A percentile compares a stretch with the other conserved stretches of the same genome.
Conservation (phyloP, 345 rosid species). For the Euphorbia lathyris region DNA sequence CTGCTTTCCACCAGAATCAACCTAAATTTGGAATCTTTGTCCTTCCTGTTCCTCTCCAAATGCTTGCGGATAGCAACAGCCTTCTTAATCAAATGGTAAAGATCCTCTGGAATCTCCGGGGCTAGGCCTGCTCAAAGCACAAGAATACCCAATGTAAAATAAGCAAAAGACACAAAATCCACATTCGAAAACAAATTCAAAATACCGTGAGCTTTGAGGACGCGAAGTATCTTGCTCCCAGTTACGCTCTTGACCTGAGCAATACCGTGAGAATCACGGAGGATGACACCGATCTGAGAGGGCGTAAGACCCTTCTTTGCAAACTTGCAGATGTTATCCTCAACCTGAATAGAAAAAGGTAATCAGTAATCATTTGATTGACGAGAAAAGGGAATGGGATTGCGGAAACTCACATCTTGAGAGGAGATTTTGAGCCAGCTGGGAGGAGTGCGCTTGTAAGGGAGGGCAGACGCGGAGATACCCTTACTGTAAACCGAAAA, state of each 20-base stretch:
- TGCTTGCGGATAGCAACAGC: constrained; percentile 92
- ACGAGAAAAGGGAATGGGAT: not conserved
- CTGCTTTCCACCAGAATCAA: constrained; percentile 92
- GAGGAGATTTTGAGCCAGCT: constrained; percentile 67
- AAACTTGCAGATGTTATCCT: constrained; percentile 63
- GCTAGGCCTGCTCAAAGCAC: constrained; percentile 50
- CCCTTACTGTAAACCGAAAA: constrained; percentile 46
- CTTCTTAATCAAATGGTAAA: constrained; percentile 84
- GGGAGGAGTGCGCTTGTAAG: constrained; percentile 81
- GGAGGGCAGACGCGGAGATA: constrained; percentile 80
- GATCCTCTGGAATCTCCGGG: constrained; percentile 89
- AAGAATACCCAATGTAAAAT: not conserved
- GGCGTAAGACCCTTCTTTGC: constrained; percentile 79
- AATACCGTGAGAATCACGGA: constrained; percentile 75
- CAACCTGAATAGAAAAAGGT: constrained; percentile 34
- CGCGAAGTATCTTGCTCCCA: constrained; percentile 64
- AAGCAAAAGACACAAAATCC: not conserved
- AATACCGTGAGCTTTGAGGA: constrained; percentile 62
- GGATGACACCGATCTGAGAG: constrained; percentile 75
- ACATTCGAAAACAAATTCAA: not conserved
- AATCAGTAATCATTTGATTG: too few species aligned
- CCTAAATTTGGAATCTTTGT: constrained; percentile 88
- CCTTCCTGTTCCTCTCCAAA: constrained; percentile 95
- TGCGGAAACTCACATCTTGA: constrained; percentile 38
- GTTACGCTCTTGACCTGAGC: constrained; percentile 69